Conservation (phyloP, 257 asterid species). For the Pogostemon cablin region DNA sequence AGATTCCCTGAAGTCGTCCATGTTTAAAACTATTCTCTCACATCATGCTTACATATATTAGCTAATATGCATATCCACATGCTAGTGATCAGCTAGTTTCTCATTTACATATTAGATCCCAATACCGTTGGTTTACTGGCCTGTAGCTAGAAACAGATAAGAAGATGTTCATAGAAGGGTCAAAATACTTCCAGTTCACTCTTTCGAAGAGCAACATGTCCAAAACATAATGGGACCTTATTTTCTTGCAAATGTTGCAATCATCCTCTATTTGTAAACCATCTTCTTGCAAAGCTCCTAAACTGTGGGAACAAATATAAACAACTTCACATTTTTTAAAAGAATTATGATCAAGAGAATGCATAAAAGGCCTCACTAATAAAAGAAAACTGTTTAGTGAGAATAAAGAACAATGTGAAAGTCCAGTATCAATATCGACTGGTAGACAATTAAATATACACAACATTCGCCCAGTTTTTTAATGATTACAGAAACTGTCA, state of each 20-base stretch:
- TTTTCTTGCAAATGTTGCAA: slow-evolving; percentile 26
- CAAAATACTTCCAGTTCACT: slow-evolving; percentile 24
- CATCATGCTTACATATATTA: slow-evolving; percentile 34
- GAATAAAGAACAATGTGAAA: slow-evolving; percentile 14
- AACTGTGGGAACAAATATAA: slow-evolving; percentile 29
- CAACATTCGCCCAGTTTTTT: background rate
- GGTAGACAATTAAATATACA: background rate
- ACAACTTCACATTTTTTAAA: slow-evolving; percentile 14
- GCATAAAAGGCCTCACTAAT: slow-evolving; percentile 11
- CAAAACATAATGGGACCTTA: slow-evolving; percentile 15
- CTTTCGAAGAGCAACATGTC: slow-evolving; percentile 16
- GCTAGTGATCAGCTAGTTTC: slow-evolving; percentile 24
- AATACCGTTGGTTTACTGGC: slow-evolving; percentile 13
- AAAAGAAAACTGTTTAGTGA: background rate
- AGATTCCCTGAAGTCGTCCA: slow-evolving; percentile 79
- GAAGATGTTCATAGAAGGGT: background rate
- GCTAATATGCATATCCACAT: slow-evolving; percentile 28
- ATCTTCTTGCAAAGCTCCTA: slow-evolving; percentile 33
- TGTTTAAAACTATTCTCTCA: slow-evolving; percentile 41
- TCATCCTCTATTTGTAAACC: slow-evolving; percentile 24
- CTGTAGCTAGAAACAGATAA: slow-evolving; percentile 26
- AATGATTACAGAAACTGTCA: background rate
- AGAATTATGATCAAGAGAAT: slow-evolving; percentile 20
- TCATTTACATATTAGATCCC: slow-evolving; percentile 30
- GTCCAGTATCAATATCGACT: background rate